phyloP scores from a whole-genome alignment of 2,329 filamentous ascomycete species.

The Colletotrichum cuscutae region DNA sequence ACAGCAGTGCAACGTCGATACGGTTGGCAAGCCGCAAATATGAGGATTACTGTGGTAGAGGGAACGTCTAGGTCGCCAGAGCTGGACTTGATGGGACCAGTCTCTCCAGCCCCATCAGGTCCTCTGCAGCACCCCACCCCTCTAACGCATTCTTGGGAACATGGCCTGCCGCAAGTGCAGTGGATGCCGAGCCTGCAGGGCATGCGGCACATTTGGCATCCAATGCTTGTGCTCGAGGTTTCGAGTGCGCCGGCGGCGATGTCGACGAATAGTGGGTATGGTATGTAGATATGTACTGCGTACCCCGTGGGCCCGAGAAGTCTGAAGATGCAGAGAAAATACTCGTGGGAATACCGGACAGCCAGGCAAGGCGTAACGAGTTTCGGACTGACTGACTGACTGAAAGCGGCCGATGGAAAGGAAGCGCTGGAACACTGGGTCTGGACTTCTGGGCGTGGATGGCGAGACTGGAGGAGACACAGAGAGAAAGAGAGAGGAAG shows the following conservation, averaged over 20 bases:
- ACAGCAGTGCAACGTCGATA: not conserved
- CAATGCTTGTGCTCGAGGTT: constrained; percentile 32
- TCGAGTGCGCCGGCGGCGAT: not conserved
- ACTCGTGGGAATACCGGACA: not conserved
- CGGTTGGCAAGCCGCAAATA: not conserved
- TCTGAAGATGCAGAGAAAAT: not conserved
- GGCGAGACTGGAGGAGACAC: not conserved
- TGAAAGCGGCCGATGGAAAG: not conserved
- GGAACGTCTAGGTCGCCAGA: not conserved
- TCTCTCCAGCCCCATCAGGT: constrained; percentile 1
- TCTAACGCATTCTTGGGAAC: constrained; percentile 21
- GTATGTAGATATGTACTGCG: not conserved
- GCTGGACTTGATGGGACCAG: not conserved
- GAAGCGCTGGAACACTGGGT: constrained; percentile 16
- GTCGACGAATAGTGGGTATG: not conserved
- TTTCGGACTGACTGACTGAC: not conserved
- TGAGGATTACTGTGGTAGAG: no score
- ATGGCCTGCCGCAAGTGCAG: constrained; percentile 25
- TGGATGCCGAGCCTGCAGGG: constrained; percentile 32
- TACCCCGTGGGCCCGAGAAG: not conserved
- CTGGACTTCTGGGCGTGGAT: constrained; percentile 4
- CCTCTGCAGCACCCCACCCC: constrained; percentile 27
- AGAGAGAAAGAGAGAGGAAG: not conserved
- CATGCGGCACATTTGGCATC: constrained; percentile 30
- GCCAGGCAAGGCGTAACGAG: not conserved